Evolutionary conservation across 1,284 basidiomycete genomes (phyloP).

Genomic region (Ustilago tritici): DNA sequence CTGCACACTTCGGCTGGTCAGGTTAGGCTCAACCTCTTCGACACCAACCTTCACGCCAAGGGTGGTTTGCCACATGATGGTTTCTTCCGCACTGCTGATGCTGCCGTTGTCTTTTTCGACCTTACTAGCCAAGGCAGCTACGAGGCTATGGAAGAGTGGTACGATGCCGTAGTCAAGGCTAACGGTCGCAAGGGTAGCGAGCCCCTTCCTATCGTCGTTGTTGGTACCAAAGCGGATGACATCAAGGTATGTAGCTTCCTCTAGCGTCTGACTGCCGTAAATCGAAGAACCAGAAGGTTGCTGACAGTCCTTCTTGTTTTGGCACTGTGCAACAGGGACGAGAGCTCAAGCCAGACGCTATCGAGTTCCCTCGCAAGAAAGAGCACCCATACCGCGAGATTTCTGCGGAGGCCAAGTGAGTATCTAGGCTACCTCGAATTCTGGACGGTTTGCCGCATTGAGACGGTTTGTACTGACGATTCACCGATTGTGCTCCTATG

Average conservation of each 20-base stretch:
- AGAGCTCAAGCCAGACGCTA: conserved; percentile 49
- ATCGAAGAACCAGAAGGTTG: background rate
- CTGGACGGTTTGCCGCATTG: background rate
- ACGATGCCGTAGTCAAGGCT: conserved; percentile 48
- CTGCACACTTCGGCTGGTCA: conserved; percentile 48
- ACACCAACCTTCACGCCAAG: conserved; percentile 54
- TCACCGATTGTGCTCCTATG: background rate
- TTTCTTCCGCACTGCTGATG: conserved; percentile 52
- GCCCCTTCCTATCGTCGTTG: conserved; percentile 47
- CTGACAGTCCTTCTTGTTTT: background rate
- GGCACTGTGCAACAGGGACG: conserved; percentile 19
- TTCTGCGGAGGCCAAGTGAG: conserved; percentile 47
- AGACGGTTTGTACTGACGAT: background rate
- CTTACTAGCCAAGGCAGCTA: conserved; percentile 44
- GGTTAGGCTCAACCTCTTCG: conserved; percentile 46
- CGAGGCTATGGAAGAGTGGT: conserved; percentile 50
- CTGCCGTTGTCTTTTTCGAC: conserved; percentile 48
- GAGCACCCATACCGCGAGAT: conserved; percentile 53
- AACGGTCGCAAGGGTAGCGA: conserved; percentile 50
- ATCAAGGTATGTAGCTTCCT: conserved; percentile 35
- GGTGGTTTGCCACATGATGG: conserved; percentile 51
- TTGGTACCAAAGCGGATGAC: conserved; percentile 51
- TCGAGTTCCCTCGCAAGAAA: conserved; percentile 54
- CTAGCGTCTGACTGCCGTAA: background rate
- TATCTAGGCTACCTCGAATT: background rate